A percentile compares a stretch with the other conserved stretches of the same genome.
These are phyloP conservation scores for Cyclotella choctawhatcheeana DNA, from an alignment of 108 stramenopile species.

Conservation along the genomic window DNA sequence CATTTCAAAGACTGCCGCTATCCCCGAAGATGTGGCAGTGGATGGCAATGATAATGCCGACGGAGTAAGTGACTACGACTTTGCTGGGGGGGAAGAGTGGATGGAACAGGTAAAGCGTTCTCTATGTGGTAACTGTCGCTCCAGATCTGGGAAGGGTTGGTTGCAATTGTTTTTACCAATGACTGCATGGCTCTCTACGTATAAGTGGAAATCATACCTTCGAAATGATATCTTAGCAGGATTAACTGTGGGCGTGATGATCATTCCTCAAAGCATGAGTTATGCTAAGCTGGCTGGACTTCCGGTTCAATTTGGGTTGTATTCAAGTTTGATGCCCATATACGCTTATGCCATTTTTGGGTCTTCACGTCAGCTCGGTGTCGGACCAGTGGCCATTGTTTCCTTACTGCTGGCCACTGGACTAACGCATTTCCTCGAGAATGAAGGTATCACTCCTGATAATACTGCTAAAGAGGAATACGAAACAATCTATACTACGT, in stretches of 20 bases:
- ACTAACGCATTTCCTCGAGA: constrained; percentile 28
- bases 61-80: neutral
- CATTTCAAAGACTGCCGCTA: neutral
- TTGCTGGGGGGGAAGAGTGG: constrained; percentile 5
- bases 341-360: constrained; percentile 83
- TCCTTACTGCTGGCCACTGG: constrained; percentile 59
- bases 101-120: constrained; percentile 1
- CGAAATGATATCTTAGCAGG: constrained; percentile 50
- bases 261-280: constrained; percentile 87
- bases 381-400: constrained; percentile 87
- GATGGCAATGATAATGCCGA: neutral
- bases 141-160: constrained; percentile 1
- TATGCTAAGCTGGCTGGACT: constrained; percentile 90
- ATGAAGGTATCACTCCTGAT: constrained; percentile 22
- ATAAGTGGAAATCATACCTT: constrained; percentile 7
- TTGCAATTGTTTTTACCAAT: neutral
- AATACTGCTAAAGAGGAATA: constrained; percentile 35
- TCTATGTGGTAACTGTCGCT: neutral
- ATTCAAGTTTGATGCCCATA: constrained; percentile 79
- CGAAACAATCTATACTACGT: constrained; percentile 30
- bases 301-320: constrained; percentile 87
- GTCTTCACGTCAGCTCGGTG: constrained; percentile 77
- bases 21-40: constrained; percentile 14
- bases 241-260: constrained; percentile 83
- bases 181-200: constrained; percentile 5